Base-by-base conservation (phyloP, 1,284 basidiomycete genomes). In the Phylloporus gajari region DNA sequence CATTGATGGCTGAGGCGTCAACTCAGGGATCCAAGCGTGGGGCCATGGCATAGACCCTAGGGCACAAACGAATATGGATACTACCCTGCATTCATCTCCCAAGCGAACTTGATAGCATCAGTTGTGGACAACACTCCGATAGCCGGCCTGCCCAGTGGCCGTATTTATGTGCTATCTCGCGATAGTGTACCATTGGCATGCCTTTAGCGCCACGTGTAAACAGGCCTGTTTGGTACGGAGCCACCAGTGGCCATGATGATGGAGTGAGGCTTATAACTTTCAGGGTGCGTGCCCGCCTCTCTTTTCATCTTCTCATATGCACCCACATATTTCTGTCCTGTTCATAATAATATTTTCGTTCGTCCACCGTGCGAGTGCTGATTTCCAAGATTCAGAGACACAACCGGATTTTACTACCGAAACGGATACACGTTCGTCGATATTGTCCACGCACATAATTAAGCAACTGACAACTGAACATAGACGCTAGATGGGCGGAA, bases 231-330 rank as follows among this genome's bases (percentile, higher is more conserved):
- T 11, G 27, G 38, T 32, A 59, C 30, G 30, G 19, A 23, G 56
- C 56, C 46, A 48, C 25, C 46, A 48, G 46, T 46, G 46, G 46
- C 56, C 27, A 62, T 62, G 60, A n/a, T n/a, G n/a, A n/a, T n/a
- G n/a, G 46, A 23, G 5, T 13, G 7, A 53, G 59, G 30, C 48
- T 68, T 75, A 72, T 68, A 76, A 67, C 44, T 13, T 27, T 7
- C 59, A n/a, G 40, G n/a, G 61, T 65, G 58, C 46, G 8, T 61
- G 40, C 6, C n/a, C 9, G 7, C 51, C 27, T 53, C 48, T 13
- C 23, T 25, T 15, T 19, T 71, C 40, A 15, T 73, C 32, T 48
- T 56, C 25, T n/a, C 61, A 30, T 25, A 75, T 75, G 73, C 68
- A 19, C 27, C 58, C 42, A 42, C 58, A 68, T 9, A 8, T 61